A percentile compares a stretch with the other conserved stretches of the same genome.
Conservation (phyloP, 1,139 yeast species). For the Magnusiomyces suaveolens region DNA sequence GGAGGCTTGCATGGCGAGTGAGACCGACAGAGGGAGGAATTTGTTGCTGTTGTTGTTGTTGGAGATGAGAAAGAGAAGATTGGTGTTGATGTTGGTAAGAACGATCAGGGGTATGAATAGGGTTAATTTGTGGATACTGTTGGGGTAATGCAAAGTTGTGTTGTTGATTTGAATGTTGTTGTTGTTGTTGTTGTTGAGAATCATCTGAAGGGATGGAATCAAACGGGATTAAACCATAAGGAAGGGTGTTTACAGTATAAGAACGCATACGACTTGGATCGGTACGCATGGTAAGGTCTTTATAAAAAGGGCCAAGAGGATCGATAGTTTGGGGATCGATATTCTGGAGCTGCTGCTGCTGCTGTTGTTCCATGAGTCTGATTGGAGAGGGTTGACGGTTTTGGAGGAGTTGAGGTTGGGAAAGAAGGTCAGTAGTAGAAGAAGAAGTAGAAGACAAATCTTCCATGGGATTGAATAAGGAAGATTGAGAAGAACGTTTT, state of each 20-base stretch:
- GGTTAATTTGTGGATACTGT: conserved; percentile 14
- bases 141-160: no score
- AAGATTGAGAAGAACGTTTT: conserved; percentile 16
- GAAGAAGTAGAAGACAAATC: conserved; percentile 10
- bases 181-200: conserved; percentile 14
- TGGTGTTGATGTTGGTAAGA: conserved; percentile 7
- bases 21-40: conserved; percentile 11
- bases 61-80: conserved; percentile 3
- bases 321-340: conserved; percentile 16
- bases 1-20: conserved; percentile 11
- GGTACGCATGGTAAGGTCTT: conserved; percentile 28
- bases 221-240: conserved; percentile 21
- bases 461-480: conserved; percentile 11
- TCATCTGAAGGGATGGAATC: conserved; percentile 13
- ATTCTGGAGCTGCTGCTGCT: conserved; percentile 3
- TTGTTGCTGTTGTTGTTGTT: conserved; percentile 7
- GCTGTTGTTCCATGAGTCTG: conserved; percentile 4
- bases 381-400: conserved; percentile 6
- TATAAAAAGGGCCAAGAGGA: conserved; percentile 30
- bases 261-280: conserved; percentile 34
- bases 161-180: conserved; percentile 17
- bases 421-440: conserved; percentile 7
- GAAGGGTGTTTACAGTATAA: conserved; percentile 31
- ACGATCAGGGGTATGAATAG: conserved; percentile 2
- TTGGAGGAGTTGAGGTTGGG: conserved; percentile 7